A percentile compares a stretch with the other conserved stretches of the same genome.
Conservation (phyloP, 2,329 filamentous ascomycete genomes). For the Didymella glomerata region DNA sequence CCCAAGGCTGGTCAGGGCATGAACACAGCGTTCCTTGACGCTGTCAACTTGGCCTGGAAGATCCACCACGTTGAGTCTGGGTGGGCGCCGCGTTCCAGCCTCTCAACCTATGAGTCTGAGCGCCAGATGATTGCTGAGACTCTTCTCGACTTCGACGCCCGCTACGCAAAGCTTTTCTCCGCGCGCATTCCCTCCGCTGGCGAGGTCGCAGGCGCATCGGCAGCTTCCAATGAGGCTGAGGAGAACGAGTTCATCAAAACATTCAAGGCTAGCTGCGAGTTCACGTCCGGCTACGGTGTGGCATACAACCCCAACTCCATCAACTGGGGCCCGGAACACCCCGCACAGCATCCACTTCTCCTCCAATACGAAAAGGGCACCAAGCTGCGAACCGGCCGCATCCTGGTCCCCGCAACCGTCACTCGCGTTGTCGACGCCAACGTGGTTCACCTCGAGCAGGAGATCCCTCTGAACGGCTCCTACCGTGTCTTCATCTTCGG, state of each 20-base stretch:
- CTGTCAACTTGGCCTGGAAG: conserved; percentile 94
- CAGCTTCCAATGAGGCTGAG: conserved; percentile 51
- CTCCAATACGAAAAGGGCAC: conserved; percentile 63
- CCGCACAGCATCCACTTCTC: conserved; percentile 74
- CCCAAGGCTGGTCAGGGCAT: conserved; percentile 72
- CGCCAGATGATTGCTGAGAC: conserved; percentile 85
- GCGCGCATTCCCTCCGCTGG: conserved; percentile 75
- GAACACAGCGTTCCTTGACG: conserved; percentile 69
- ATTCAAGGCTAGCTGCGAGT: conserved; percentile 91
- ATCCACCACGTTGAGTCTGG: conserved; percentile 88
- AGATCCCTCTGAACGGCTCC: conserved; percentile 85
- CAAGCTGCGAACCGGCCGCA: conserved; percentile 75
- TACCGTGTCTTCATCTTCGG: conserved; percentile 88
- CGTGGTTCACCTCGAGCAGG: conserved; percentile 87
- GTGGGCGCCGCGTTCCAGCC: conserved; percentile 76
- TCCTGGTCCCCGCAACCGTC: conserved; percentile 80
- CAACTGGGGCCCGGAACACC: conserved; percentile 81
- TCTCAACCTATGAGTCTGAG: conserved; percentile 87
- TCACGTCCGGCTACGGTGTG: conserved; percentile 91
- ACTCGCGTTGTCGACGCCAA: conserved; percentile 90
- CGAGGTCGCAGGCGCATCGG: conserved; percentile 74
- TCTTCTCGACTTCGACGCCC: conserved; percentile 84
- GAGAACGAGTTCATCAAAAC: conserved; percentile 86
- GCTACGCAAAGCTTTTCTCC: conserved; percentile 90
- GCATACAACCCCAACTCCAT: conserved; percentile 82